A percentile compares a stretch with the other conserved stretches of the same genome.
Evolutionary conservation across 2,329 filamentous ascomycete species (phyloP).

Genomic region (Byssochlamys sp.): DNA sequence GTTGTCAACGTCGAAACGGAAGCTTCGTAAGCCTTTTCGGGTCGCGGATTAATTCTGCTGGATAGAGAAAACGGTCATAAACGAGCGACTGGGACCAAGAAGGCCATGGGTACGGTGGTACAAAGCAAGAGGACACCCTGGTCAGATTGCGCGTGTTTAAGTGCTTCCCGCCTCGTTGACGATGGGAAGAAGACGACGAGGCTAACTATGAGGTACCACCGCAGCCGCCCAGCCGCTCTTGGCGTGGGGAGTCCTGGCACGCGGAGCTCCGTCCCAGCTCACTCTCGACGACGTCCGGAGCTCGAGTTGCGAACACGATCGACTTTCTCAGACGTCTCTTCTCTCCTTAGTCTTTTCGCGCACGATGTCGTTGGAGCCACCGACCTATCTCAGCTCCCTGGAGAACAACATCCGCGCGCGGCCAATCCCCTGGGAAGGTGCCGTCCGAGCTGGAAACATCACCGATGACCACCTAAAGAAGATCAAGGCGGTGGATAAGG

Average conservation of each 20-base stretch:
- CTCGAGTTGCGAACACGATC: background rate
- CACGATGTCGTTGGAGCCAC: slow-evolving; percentile 80
- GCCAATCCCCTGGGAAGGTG: slow-evolving; percentile 95
- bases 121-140: background rate
- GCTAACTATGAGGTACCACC: background rate
- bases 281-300: background rate
- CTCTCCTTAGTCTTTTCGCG: slow-evolving; percentile 3
- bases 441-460: slow-evolving; percentile 83
- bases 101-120: background rate
- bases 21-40: background rate
- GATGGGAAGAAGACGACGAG: background rate
- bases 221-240: background rate
- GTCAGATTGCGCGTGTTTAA: background rate
- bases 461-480: slow-evolving; percentile 88
- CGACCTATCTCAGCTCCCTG: slow-evolving; percentile 75
- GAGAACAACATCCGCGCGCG: slow-evolving; percentile 95
- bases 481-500: slow-evolving; percentile 94
- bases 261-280: slow-evolving; percentile 1
- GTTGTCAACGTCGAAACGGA: background rate
- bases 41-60: background rate
- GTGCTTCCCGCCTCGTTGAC: background rate
- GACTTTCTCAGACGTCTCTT: background rate
- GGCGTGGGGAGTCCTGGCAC: background rate
- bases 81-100: background rate
- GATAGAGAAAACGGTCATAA: background rate